Evolutionary conservation across 495 filamentous ascomycete genomes (phyloP).

Genomic region (Entonaema liquescens): DNA sequence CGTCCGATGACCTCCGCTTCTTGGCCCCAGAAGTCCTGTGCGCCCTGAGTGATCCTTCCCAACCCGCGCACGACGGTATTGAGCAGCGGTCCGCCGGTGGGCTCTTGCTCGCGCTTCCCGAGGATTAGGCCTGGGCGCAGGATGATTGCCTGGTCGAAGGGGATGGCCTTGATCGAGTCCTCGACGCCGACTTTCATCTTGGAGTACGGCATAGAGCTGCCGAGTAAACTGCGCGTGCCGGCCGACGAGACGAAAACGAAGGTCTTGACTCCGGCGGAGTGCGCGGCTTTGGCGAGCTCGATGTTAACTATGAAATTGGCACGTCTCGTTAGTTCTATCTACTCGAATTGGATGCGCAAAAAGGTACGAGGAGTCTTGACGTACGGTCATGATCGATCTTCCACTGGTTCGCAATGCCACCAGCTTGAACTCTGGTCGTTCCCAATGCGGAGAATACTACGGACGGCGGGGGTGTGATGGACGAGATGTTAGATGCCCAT

Average conservation of each 20-base stretch:
- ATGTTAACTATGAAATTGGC: constrained; percentile 60
- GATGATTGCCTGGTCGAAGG: constrained; percentile 78
- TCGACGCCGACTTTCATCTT: constrained; percentile 87
- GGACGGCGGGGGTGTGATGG: constrained; percentile 63
- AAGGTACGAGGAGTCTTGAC: background rate
- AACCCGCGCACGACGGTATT: constrained; percentile 62
- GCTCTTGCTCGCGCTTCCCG: constrained; percentile 69
- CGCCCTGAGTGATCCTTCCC: constrained; percentile 52
- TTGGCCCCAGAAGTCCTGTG: constrained; percentile 75
- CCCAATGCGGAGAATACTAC: constrained; percentile 72
- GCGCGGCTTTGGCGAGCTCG: constrained; percentile 72
- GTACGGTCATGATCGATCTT: constrained; percentile 74
- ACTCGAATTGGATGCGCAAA: background rate
- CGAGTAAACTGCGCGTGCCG: constrained; percentile 54
- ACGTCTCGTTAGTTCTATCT: background rate
- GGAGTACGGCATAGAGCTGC: constrained; percentile 59
- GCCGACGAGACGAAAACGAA: constrained; percentile 73
- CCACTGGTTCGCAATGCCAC: constrained; percentile 75
- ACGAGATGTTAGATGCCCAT: constrained; percentile 65
- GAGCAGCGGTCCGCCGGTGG: constrained; percentile 59
- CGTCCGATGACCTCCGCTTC: constrained; percentile 77
- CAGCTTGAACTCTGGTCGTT: constrained; percentile 71
- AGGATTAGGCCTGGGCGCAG: constrained; percentile 78
- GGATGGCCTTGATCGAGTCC: constrained; percentile 72
- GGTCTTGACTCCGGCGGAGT: constrained; percentile 66